Conservation (phyloP, 345 rosid genomes). For the Sonneratia alba region DNA sequence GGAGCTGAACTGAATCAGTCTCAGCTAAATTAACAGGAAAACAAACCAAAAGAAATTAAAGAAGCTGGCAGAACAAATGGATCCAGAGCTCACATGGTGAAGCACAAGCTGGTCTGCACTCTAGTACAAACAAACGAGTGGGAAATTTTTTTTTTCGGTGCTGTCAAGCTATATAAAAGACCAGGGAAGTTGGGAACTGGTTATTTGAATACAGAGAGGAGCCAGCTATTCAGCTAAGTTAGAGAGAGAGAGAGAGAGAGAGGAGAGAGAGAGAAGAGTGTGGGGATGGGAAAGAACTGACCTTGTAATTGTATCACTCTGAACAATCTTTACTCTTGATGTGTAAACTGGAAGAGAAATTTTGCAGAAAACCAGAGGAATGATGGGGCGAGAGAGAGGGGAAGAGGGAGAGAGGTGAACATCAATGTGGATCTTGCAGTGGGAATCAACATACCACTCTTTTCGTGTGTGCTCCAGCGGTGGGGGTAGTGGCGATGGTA, state of each 20-base stretch:
- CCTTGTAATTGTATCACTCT: background rate
- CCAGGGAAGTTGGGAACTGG: background rate
- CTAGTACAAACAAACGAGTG: background rate
- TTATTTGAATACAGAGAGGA: conserved; percentile 1
- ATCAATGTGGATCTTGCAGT: background rate
- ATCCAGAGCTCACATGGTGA: background rate
- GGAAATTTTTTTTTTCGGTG: background rate
- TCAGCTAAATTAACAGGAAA: background rate
- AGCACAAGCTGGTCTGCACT: background rate
- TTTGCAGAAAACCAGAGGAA: background rate
- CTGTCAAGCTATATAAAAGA: background rate
- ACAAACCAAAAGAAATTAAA: background rate
- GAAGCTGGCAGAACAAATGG: background rate
- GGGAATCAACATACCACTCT: background rate
- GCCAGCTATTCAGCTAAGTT: conserved; percentile 1
- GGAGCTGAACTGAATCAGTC: background rate
- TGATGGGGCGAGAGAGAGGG: background rate
- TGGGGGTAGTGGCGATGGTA: background rate
- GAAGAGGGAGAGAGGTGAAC: too few relatives aligned
- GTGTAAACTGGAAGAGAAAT: background rate
- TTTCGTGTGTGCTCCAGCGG: background rate
- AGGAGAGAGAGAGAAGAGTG: background rate
- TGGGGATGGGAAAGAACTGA: background rate
- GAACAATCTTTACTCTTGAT: background rate
- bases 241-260: background rate